phyloP scores from a whole-genome alignment of 1,284 basidiomycete genomes.

The Boletus mariae region DNA sequence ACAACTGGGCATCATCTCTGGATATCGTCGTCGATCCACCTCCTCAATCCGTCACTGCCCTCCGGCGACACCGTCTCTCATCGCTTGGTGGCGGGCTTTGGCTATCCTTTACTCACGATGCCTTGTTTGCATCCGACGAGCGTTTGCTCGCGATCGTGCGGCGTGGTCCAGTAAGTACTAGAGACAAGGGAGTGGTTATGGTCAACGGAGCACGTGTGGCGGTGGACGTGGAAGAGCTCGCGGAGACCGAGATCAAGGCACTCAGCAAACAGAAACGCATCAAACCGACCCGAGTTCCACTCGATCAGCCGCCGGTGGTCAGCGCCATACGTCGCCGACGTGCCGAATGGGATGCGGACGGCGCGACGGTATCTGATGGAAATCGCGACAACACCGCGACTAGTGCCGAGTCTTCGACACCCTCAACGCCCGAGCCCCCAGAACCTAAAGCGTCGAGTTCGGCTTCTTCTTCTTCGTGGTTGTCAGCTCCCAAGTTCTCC shows the following conservation, averaged over 20 bases:
- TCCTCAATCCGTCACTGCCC: constrained; percentile 78
- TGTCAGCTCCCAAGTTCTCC: constrained; percentile 58
- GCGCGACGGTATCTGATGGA: constrained; percentile 15
- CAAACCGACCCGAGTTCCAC: constrained; percentile 82
- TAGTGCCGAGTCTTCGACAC: constrained; percentile 30
- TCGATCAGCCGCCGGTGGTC: constrained; percentile 87
- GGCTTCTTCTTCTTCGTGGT: constrained; percentile 33
- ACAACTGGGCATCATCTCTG: constrained; percentile 85
- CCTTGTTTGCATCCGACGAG: constrained; percentile 72
- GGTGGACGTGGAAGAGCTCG: constrained; percentile 90
- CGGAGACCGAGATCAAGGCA: constrained; percentile 84
- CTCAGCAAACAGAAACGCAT: constrained; percentile 83
- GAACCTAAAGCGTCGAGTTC: constrained; percentile 12
- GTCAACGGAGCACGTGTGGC: constrained; percentile 86
- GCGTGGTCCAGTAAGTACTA: constrained; percentile 57
- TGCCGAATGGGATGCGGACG: constrained; percentile 60
- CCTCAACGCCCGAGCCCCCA: constrained; percentile 19
- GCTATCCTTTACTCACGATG: constrained; percentile 90
- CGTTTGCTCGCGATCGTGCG: constrained; percentile 73
- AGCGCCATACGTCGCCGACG: constrained; percentile 64
- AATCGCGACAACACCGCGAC: constrained; percentile 14
- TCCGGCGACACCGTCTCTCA: constrained; percentile 86
- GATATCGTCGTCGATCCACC: constrained; percentile 95
- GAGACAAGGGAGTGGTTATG: constrained; percentile 78
- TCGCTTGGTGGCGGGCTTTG: constrained; percentile 92